These are phyloP conservation scores for Carpinus fangiana DNA, from an alignment of 306 rosid genomes.

Conservation along the genomic window DNA sequence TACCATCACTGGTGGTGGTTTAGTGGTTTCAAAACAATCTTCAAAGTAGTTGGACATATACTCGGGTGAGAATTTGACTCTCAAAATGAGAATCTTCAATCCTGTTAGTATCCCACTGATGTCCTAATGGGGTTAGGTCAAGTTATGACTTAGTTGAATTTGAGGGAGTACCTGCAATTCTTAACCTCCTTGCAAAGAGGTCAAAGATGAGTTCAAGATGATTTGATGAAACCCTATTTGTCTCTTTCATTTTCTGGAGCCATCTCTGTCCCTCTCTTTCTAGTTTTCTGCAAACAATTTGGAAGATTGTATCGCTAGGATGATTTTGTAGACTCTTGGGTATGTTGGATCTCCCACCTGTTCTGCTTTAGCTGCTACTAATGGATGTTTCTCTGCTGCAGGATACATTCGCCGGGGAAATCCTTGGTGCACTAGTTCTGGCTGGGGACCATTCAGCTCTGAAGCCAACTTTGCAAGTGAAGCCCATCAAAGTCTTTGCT, in stretches of 20 bases:
- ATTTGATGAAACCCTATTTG: neutral
- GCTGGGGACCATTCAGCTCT: constrained; percentile 36
- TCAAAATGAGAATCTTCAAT: too few relatives aligned
- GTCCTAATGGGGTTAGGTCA: too few relatives aligned
- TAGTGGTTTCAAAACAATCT: too few relatives aligned
- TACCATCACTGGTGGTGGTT: too few relatives aligned
- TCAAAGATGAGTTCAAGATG: neutral
- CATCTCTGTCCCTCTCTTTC: too few relatives aligned
- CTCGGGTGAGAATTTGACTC: too few relatives aligned
- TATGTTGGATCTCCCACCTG: neutral
- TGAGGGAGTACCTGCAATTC: too few relatives aligned
- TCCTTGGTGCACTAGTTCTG: constrained; percentile 63
- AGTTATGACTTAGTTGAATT: too few relatives aligned
- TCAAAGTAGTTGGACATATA: too few relatives aligned
- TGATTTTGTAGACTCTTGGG: neutral
- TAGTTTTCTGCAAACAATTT: too few relatives aligned
- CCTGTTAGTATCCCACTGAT: too few relatives aligned
- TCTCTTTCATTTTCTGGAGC: neutral
- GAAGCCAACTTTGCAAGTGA: constrained; percentile 37
- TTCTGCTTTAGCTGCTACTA: constrained; percentile 3
- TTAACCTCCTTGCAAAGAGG: neutral
- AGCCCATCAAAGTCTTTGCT: constrained; percentile 52
- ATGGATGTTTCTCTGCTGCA: constrained; percentile 32
- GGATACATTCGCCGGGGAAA: constrained; percentile 77
- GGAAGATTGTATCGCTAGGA: neutral